Evolutionary conservation across 2,329 filamentous ascomycete genomes (phyloP).

Genomic region (Aspergillus sp.): DNA sequence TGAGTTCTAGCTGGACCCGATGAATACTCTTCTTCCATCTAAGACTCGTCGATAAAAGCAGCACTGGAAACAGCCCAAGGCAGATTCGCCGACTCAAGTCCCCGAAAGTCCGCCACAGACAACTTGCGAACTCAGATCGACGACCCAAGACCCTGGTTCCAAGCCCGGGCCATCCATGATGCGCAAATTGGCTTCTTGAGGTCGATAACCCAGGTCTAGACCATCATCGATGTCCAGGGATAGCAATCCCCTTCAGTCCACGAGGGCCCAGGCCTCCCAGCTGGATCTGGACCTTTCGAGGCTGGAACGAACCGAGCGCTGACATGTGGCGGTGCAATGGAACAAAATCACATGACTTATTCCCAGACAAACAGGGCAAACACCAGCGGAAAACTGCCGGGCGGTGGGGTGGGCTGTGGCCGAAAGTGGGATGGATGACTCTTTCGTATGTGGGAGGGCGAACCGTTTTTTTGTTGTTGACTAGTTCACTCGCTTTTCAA

Average conservation of each 20-base stretch:
- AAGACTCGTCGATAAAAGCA: background rate
- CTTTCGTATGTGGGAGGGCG: conserved; percentile 5
- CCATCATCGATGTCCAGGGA: conserved; percentile 20
- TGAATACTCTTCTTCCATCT: background rate
- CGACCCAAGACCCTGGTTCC: conserved; percentile 2
- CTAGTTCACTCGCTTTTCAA: background rate
- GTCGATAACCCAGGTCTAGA: conserved; percentile 28
- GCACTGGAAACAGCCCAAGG: background rate
- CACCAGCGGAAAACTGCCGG: conserved; percentile 22
- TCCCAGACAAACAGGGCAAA: conserved; percentile 22
- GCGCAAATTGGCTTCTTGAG: background rate
- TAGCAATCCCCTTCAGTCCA: conserved; percentile 20
- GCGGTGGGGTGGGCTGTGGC: background rate
- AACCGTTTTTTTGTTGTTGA: background rate
- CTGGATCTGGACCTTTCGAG: conserved; percentile 30
- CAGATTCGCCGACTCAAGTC: background rate
- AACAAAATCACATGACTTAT: conserved; percentile 8
- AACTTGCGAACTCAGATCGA: conserved; percentile 7
- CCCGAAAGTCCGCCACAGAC: background rate
- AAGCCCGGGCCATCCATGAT: conserved; percentile 1
- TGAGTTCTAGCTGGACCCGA: background rate
- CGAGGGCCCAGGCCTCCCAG: conserved; percentile 30
- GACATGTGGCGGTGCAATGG: conserved; percentile 11
- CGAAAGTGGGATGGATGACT: conserved; percentile 23
- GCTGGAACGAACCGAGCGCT: conserved; percentile 15